These are phyloP conservation scores for Russula sp. DNA, from an alignment of 768 basidiomycete species.

Conservation along the genomic window DNA sequence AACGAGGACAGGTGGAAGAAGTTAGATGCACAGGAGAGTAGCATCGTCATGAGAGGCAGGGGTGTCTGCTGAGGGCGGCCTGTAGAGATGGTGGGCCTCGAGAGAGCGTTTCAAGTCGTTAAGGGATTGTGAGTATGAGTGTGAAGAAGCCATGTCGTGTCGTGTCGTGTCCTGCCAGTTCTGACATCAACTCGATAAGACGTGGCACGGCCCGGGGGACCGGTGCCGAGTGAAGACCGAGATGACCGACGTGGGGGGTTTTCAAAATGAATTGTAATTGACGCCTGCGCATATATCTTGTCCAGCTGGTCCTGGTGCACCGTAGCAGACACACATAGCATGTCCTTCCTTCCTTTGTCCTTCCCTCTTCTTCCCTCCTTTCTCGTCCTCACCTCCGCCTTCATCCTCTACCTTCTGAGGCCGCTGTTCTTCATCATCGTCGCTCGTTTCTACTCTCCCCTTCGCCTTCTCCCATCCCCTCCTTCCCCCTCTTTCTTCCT, in stretches of 20 bases:
- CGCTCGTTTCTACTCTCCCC: constrained; percentile 41
- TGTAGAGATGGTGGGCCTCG: neutral
- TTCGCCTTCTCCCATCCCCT: constrained; percentile 41
- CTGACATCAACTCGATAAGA: no score
- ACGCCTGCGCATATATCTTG: no score
- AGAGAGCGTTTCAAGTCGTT: constrained; percentile 4
- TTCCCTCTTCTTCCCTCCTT: constrained; percentile 6
- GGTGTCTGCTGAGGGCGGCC: constrained; percentile 20
- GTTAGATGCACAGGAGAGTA: constrained; percentile 50
- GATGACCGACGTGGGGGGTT: neutral
- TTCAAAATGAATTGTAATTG: no score
- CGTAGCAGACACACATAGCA: neutral
- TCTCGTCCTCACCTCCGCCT: constrained; percentile 9
- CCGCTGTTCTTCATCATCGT: constrained; percentile 37
- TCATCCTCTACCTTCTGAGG: constrained; percentile 27
- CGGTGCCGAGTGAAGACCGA: neutral
- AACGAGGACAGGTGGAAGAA: neutral
- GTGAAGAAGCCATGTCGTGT: no score
- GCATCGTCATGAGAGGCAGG: constrained; percentile 54
- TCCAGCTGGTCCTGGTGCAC: no score
- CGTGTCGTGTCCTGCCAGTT: no score
- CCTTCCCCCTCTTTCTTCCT: constrained; percentile 41
- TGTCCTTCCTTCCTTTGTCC: constrained; percentile 1
- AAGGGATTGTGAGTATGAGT: neutral
- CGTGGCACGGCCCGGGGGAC: no score